Percentiles rank a stretch among this genome's conserved stretches.
phyloP scores from a whole-genome alignment of 768 basidiomycete genomes.

The Lentinus tigrinus region DNA sequence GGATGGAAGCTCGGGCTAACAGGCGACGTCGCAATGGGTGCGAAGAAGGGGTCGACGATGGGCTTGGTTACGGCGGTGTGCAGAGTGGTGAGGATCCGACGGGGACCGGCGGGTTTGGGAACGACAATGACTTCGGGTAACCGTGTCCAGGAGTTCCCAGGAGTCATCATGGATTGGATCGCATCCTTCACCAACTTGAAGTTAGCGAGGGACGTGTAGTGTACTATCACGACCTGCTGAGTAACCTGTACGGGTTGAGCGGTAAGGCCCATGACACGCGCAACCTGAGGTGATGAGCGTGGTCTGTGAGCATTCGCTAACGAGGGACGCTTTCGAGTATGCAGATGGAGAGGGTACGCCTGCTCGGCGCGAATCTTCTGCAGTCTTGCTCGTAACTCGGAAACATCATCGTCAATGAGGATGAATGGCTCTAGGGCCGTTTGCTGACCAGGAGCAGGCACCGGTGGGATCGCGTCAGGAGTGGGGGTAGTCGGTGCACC shows the following conservation, averaged over 20 bases:
- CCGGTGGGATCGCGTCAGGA: background rate
- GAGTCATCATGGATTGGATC: conserved; percentile 64
- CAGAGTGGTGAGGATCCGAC: conserved; percentile 87
- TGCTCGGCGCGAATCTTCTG: conserved; percentile 62
- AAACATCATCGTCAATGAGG: conserved; percentile 91
- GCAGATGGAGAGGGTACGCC: conserved; percentile 38
- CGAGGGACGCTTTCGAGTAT: conserved; percentile 64
- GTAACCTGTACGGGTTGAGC: conserved; percentile 31
- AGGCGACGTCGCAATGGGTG: conserved; percentile 93
- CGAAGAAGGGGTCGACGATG: conserved; percentile 84
- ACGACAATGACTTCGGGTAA: conserved; percentile 94
- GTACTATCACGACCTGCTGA: conserved; percentile 60
- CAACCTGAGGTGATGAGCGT: conserved; percentile 78
- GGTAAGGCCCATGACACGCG: conserved; percentile 48
- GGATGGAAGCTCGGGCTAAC: conserved; percentile 64
- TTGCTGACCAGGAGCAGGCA: conserved; percentile 13
- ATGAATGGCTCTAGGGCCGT: conserved; percentile 53
- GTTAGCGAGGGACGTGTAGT: conserved; percentile 89
- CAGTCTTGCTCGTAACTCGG: conserved; percentile 74
- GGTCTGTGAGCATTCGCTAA: conserved; percentile 68
- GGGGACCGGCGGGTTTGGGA: conserved; percentile 95
- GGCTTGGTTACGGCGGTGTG: conserved; percentile 89
- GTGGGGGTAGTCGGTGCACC: background rate
- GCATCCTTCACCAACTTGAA: conserved; percentile 88
- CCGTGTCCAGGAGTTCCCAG: conserved; percentile 44